Percentiles rank a stretch among this genome's conserved stretches.
Conservation (phyloP, 2,329 filamentous ascomycete species). For the Lasiodiplodia sp. region DNA sequence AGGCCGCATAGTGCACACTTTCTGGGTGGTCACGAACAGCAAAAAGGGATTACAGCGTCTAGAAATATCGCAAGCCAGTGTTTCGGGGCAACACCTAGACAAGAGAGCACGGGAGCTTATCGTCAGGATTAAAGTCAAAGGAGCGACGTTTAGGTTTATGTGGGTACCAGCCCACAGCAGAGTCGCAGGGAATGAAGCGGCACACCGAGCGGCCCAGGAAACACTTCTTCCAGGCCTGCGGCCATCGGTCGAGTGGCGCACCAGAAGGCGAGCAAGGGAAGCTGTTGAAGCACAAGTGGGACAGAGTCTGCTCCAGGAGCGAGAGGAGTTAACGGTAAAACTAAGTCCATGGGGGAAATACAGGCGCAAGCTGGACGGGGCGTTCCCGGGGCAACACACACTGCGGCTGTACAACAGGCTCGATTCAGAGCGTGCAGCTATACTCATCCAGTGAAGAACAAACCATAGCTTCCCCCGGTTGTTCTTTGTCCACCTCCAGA, state of each 20-base stretch:
- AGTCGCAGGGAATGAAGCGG: neutral
- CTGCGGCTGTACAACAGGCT: slow-evolving; percentile 2
- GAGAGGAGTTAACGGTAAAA: neutral
- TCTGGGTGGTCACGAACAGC: neutral
- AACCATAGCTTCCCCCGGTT: slow-evolving; percentile 56
- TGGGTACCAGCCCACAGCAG: neutral
- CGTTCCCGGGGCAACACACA: slow-evolving; percentile 3
- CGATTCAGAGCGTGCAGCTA: neutral
- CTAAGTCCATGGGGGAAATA: slow-evolving; percentile 2
- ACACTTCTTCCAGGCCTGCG: neutral
- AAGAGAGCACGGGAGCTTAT: slow-evolving; percentile 7
- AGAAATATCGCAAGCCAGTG: neutral
- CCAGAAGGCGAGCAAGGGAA: neutral
- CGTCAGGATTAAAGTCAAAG: neutral
- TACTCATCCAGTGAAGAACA: neutral
- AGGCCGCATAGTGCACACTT: neutral
- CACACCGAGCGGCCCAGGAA: neutral
- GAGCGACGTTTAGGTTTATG: neutral
- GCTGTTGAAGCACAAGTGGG: neutral
- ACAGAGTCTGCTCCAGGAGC: neutral
- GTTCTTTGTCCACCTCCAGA: slow-evolving; percentile 65
- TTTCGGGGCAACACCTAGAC: neutral
- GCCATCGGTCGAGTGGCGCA: neutral
- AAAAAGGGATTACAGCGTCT: neutral
- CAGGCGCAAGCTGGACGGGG: neutral